Percentiles rank a stretch among this genome's conserved stretches.
These are phyloP conservation scores for Elsinoe perseae DNA, from an alignment of 2,329 filamentous ascomycete species.

Conservation along the genomic window DNA sequence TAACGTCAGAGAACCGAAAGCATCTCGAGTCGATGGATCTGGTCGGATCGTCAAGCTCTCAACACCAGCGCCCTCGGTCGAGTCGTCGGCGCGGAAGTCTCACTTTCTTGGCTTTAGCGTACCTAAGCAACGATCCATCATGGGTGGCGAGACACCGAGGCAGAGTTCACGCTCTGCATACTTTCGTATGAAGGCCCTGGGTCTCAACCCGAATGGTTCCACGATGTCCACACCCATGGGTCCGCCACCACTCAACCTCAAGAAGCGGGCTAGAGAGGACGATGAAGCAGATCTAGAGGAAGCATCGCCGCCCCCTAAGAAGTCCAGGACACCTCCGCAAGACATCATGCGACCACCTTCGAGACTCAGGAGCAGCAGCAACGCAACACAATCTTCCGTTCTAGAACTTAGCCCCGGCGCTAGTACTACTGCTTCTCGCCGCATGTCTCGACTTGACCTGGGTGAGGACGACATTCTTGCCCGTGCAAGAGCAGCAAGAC, in stretches of 20 bases:
- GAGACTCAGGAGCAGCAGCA: slow-evolving; percentile 3
- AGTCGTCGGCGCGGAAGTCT: slow-evolving; percentile 21
- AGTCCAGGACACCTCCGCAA: slow-evolving; percentile 3
- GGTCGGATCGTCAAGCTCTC: slow-evolving; percentile 22
- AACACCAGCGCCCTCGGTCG: slow-evolving; percentile 9
- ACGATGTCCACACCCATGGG: slow-evolving; percentile 25
- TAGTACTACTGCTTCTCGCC: not conserved
- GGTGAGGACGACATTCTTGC: slow-evolving; percentile 31
- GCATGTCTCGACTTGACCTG: not conserved
- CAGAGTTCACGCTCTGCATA: slow-evolving; percentile 33
- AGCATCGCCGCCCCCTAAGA: slow-evolving; percentile 11
- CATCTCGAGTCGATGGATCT: slow-evolving; percentile 21
- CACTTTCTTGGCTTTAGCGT: slow-evolving; percentile 27
- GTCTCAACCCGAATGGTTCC: slow-evolving; percentile 35
- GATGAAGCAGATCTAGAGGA: slow-evolving; percentile 15
- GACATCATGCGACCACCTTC: not conserved
- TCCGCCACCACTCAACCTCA: slow-evolving; percentile 13
- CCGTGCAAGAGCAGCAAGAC: slow-evolving; percentile 26
- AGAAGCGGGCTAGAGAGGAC: slow-evolving; percentile 19
- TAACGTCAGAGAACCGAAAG: not conserved
- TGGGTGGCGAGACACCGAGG: slow-evolving; percentile 12
- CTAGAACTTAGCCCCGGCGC: slow-evolving; percentile 5
- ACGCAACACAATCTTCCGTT: not conserved
- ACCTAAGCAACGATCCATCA: slow-evolving; percentile 14
- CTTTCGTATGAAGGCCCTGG: slow-evolving; percentile 44